Percentiles rank a stretch among this genome's conserved stretches.
These are phyloP conservation scores for Fusarium algeriense DNA, from an alignment of 2,329 filamentous ascomycete species.

Conservation along the genomic window DNA sequence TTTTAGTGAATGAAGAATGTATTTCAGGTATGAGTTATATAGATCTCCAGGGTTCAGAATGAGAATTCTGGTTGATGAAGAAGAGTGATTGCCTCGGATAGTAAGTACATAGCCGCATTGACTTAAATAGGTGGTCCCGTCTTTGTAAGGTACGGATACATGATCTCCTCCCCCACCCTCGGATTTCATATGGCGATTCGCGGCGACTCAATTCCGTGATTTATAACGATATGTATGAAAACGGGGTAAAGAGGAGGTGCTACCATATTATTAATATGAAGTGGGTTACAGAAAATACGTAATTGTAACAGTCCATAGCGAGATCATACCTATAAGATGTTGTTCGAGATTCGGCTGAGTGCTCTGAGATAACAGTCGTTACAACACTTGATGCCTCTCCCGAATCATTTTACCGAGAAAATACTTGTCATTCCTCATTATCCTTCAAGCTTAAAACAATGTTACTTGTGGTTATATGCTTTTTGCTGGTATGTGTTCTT, in stretches of 20 bases:
- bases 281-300: neutral
- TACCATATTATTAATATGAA: neutral
- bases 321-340: neutral
- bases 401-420: neutral
- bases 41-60: neutral
- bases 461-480: neutral
- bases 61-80: slow-evolving; percentile 8
- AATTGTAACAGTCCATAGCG: neutral
- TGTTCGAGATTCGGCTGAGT: neutral
- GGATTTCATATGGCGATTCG: slow-evolving; percentile 27
- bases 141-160: neutral
- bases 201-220: slow-evolving; percentile 37
- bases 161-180: slow-evolving; percentile 4
- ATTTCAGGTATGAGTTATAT: neutral
- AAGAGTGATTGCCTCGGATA: neutral
- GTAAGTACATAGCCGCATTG: neutral
- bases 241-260: neutral
- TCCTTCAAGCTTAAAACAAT: neutral
- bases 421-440: neutral
- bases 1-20: neutral
- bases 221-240: slow-evolving; percentile 13
- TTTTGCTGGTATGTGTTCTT: neutral
- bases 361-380: neutral
- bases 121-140: slow-evolving; percentile 14
- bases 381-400: neutral